Evolutionary conservation across 2,329 filamentous ascomycete species (phyloP).

Genomic region (Fusarium heterosporum): DNA sequence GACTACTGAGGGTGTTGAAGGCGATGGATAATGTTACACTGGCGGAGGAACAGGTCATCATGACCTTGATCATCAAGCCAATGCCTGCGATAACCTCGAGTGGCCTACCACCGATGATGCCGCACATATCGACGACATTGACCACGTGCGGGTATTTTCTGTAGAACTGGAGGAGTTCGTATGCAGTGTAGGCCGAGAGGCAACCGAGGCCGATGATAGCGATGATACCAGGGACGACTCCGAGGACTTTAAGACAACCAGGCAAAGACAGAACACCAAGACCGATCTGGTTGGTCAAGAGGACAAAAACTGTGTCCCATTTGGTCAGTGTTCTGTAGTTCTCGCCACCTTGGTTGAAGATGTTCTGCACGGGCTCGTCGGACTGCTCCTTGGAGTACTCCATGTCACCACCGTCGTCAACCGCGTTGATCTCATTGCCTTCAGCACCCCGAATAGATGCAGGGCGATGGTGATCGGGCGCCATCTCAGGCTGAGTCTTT

Average conservation of each 20-base stretch:
- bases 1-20: conserved; percentile 72
- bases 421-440: conserved; percentile 30
- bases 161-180: conserved; percentile 70
- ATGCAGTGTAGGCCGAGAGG: conserved; percentile 69
- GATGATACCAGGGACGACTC: conserved; percentile 74
- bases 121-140: conserved; percentile 76
- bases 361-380: conserved; percentile 38
- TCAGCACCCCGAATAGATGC: conserved; percentile 26
- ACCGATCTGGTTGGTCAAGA: conserved; percentile 48
- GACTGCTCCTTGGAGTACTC: conserved; percentile 27
- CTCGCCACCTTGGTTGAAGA: conserved; percentile 47
- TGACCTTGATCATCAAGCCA: conserved; percentile 78
- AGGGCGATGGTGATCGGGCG: conserved; percentile 9
- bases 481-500: conserved; percentile 28
- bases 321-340: conserved; percentile 46
- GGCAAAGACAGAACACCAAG: conserved; percentile 71
- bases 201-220: conserved; percentile 73
- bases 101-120: conserved; percentile 56
- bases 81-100: conserved; percentile 54
- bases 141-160: conserved; percentile 74
- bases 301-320: conserved; percentile 47
- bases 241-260: conserved; percentile 74
- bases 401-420: conserved; percentile 25
- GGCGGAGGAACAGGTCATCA: conserved; percentile 74
- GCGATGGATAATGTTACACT: conserved; percentile 73